Conservation (phyloP, 78 protist species). For the Pigoraptor vietnamica region DNA sequence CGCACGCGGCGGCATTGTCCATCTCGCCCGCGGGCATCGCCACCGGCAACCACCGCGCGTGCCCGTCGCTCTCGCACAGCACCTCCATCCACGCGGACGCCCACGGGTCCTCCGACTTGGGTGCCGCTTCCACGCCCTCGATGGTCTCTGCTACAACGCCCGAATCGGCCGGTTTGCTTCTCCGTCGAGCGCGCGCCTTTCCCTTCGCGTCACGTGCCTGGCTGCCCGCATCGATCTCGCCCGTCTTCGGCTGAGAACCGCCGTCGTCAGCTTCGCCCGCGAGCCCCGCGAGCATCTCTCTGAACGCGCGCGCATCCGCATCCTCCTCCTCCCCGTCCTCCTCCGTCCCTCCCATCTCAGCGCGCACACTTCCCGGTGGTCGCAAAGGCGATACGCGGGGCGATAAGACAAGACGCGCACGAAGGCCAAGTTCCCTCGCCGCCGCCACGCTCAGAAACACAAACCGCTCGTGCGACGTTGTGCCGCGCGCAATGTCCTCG, state of each 20-base stretch:
- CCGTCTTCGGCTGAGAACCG: not conserved
- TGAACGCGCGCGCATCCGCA: not conserved
- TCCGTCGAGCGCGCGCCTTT: not conserved
- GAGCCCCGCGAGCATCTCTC: not conserved
- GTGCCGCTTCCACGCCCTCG: not conserved
- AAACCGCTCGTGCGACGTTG: not conserved
- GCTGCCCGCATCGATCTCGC: not conserved
- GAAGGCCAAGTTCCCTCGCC: not conserved
- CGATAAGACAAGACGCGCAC: not conserved
- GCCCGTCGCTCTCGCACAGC: not conserved
- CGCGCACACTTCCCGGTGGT: not conserved
- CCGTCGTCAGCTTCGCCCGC: not conserved
- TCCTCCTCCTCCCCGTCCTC: too few relatives aligned
- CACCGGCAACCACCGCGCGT: not conserved
- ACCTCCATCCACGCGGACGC: not conserved
- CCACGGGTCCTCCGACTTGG: not conserved
- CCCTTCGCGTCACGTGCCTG: not conserved
- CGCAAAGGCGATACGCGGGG: not conserved
- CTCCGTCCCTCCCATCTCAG: not conserved
- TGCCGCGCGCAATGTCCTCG: not conserved
- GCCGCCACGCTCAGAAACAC: not conserved
- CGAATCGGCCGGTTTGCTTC: too few relatives aligned
- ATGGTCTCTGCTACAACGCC: not conserved
- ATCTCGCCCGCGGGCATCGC: not conserved
- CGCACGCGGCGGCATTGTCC: not conserved